Percentiles rank a stretch among this genome's conserved stretches.
phyloP scores from a whole-genome alignment of 352 stramenopile genomes.

The Phytopythium vexans region DNA sequence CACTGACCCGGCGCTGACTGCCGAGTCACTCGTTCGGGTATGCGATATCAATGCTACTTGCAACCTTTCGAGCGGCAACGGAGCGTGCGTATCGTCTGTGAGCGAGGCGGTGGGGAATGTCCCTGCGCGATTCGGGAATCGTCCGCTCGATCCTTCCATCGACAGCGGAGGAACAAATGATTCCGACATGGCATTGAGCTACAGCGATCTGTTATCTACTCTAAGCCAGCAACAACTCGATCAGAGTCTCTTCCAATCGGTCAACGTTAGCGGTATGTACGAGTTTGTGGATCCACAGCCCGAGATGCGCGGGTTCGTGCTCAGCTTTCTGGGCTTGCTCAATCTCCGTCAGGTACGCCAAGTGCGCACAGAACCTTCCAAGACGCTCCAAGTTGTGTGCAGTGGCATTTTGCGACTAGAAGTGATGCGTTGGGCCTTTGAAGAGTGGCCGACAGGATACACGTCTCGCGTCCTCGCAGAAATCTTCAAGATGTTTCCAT shows the following conservation, averaged over 20 bases:
- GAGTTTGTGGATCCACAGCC: conserved; percentile 31
- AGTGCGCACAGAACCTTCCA: conserved; percentile 30
- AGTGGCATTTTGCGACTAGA: conserved; percentile 49
- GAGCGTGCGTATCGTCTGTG: conserved; percentile 37
- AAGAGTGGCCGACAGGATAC: conserved; percentile 50
- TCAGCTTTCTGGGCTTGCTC: conserved; percentile 64
- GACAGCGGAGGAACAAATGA: neutral
- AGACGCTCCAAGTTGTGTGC: conserved; percentile 47
- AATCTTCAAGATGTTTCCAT: conserved; percentile 50
- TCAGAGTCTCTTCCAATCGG: conserved; percentile 5
- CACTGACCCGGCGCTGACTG: neutral
- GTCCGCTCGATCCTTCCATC: conserved; percentile 21
- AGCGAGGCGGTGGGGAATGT: conserved; percentile 5
- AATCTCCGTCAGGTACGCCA: conserved; percentile 46
- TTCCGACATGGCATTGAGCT: conserved; percentile 15
- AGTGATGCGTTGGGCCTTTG: conserved; percentile 55
- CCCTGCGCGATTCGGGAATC: conserved; percentile 33
- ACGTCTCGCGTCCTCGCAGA: conserved; percentile 41
- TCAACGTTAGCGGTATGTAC: conserved; percentile 10
- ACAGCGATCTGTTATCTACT: conserved; percentile 15
- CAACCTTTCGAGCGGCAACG: conserved; percentile 40
- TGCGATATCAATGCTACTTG: conserved; percentile 51
- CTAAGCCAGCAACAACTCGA: conserved; percentile 27
- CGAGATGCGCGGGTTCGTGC: conserved; percentile 51
- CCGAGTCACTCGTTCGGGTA: conserved; percentile 26